A percentile compares a stretch with the other conserved stretches of the same genome.
Evolutionary conservation across 2,329 filamentous ascomycete genomes (phyloP).

Genomic region (Fusarium foetens): DNA sequence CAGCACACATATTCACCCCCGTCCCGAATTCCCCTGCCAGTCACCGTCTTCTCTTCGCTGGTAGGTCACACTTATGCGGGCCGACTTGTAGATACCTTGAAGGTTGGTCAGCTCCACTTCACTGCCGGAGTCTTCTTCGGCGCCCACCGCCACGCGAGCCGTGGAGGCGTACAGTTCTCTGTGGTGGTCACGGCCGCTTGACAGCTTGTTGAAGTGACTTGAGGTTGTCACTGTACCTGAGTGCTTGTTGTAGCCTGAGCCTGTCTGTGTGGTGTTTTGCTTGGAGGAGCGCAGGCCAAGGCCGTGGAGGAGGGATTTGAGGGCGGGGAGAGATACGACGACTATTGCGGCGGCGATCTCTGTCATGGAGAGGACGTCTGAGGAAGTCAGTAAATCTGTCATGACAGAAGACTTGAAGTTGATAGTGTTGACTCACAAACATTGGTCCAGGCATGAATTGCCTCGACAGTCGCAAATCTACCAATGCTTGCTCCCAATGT

Average conservation of each 20-base stretch:
- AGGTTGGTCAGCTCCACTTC: constrained; percentile 40
- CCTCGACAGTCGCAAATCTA: constrained; percentile 34
- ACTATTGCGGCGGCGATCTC: constrained; percentile 35
- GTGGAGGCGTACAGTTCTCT: constrained; percentile 17
- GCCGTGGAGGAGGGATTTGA: constrained; percentile 35
- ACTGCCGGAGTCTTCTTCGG: constrained; percentile 37
- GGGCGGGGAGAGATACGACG: constrained; percentile 33
- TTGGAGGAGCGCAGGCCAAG: constrained; percentile 29
- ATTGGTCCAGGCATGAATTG: constrained; percentile 40
- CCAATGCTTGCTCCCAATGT: constrained; percentile 33
- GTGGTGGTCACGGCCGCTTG: constrained; percentile 30
- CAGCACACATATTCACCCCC: neutral
- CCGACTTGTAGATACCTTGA: constrained; percentile 38
- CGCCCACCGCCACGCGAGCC: constrained; percentile 16
- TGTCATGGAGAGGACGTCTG: constrained; percentile 38
- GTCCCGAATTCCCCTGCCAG: neutral
- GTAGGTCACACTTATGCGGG: constrained; percentile 37
- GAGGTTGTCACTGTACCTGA: constrained; percentile 1
- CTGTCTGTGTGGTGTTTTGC: constrained; percentile 18
- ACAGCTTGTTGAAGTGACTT: constrained; percentile 36
- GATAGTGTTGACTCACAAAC: constrained; percentile 24
- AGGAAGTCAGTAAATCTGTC: no score
- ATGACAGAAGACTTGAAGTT: no score
- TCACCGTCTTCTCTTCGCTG: constrained; percentile 11
- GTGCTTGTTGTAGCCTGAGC: constrained; percentile 33